Conservation (phyloP, 805 yeast species). For the Candida caryicola region DNA sequence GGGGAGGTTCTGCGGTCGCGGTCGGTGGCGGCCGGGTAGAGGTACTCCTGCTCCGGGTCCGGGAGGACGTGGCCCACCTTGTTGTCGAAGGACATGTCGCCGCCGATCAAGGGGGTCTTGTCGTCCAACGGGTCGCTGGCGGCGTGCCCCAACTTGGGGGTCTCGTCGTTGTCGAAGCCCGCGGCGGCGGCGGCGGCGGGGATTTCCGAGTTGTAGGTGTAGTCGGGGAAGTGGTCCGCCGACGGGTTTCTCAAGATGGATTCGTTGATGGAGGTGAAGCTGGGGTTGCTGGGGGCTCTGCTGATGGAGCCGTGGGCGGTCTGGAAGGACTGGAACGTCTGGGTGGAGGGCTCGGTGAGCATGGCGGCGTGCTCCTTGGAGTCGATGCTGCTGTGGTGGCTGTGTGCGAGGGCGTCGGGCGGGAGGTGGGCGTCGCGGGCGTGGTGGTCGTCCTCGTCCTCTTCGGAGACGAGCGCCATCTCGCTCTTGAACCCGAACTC, state of each 20-base stretch:
- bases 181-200: not conserved
- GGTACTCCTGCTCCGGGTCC: slow-evolving; percentile 1
- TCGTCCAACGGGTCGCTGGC: slow-evolving; percentile 21
- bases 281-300: slow-evolving; percentile 16
- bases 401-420: not conserved
- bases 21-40: not conserved
- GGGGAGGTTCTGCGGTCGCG: slow-evolving; percentile 3
- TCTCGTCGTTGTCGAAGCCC: slow-evolving; percentile 24
- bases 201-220: slow-evolving; percentile 1
- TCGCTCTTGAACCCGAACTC: slow-evolving; percentile 11
- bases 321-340: slow-evolving; percentile 25
- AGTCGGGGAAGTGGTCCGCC: slow-evolving; percentile 3
- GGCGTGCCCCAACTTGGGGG: slow-evolving; percentile 26
- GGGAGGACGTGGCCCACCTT: slow-evolving; percentile 8
- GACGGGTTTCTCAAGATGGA: slow-evolving; percentile 24
- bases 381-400: not conserved
- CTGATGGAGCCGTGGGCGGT: slow-evolving; percentile 21
- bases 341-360: slow-evolving; percentile 16
- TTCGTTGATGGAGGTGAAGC: slow-evolving; percentile 34
- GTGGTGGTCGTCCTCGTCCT: slow-evolving; percentile 14
- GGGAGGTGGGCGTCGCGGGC: not conserved
- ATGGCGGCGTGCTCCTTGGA: slow-evolving; percentile 1
- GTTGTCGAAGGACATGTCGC: slow-evolving; percentile 8
- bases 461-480: slow-evolving; percentile 15
- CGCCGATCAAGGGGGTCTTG: slow-evolving; percentile 25